Conservation (phyloP, 495 filamentous ascomycete species). For the Aspergillus heteromorphus region DNA sequence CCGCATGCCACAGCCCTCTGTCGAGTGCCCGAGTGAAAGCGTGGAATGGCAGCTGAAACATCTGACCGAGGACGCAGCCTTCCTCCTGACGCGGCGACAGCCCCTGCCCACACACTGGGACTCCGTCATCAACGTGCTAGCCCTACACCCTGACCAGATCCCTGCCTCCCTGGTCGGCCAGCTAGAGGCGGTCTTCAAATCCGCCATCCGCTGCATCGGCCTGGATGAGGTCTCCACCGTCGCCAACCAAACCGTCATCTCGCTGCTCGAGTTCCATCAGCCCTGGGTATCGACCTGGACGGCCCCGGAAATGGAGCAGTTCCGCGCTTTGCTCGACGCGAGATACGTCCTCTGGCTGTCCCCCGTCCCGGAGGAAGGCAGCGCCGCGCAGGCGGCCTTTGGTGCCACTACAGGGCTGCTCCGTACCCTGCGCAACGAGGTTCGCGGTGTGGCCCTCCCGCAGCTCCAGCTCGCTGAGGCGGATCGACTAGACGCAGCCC, state of each 20-base stretch:
- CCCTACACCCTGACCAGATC: no score
- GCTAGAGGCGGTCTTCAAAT: no score
- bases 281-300: constrained; percentile 17
- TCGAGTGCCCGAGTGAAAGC: no score
- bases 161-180: no score
- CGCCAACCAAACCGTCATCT: constrained; percentile 19
- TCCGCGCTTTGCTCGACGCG: constrained; percentile 13
- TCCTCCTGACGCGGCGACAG: no score
- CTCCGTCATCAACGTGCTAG: no score
- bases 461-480: constrained; percentile 12
- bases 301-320: constrained; percentile 9
- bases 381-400: constrained; percentile 5
- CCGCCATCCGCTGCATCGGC: constrained; percentile 6
- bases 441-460: constrained; percentile 12
- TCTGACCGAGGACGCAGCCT: no score
- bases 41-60: no score
- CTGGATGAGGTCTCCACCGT: constrained; percentile 11
- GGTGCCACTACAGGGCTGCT: constrained; percentile 18
- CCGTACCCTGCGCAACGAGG: constrained; percentile 22
- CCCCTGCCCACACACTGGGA: no score
- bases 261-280: constrained; percentile 16
- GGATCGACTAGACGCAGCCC: constrained; percentile 1
- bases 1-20: no score
- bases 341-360: constrained; percentile 25
- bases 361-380: constrained; percentile 8